Base-by-base conservation (phyloP, 2,329 filamentous ascomycete species). In the Microdochium bolleyi region DNA sequence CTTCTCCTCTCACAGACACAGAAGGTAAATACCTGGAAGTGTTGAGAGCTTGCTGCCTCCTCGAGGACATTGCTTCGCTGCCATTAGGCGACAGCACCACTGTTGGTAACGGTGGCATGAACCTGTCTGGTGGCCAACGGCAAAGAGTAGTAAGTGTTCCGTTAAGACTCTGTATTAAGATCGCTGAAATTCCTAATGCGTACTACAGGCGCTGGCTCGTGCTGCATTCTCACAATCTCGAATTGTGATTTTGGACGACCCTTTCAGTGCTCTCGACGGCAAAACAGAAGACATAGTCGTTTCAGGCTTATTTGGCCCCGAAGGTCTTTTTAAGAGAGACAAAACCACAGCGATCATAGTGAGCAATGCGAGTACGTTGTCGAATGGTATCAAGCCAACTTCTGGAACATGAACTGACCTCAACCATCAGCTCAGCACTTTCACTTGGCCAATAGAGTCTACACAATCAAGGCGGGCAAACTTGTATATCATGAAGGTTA, bases 161-260 rank as follows among this genome's bases (percentile, higher is more conserved):
- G 46, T 67, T 44, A 1, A 24, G 3, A 7, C 14, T 41, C 37
- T 41, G 5, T 30, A n/a, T n/a, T n/a, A n/a, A n/a, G n/a, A n/a
- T n/a, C n/a, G n/a, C n/a, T n/a, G n/a, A n/a, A n/a, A n/a, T n/a
- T n/a, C n/a, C n/a, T n/a, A n/a, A n/a, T n/a, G n/a, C n/a, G n/a
- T 30, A 8, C 21, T 16, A 11, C 22, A 73, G 63, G 67, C 72
- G 2, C 60, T 79, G 1, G 76, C 77, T 3, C 66, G 77, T 16
- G 75, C 75, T 1, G 60, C 79, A 0, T 80, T 76, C 53, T 65
- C 70, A 1, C 56, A 64, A 9, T 63, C 60, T 7, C 58, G 67
- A 1, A 60, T 77, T 1, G 19, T 75, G 1, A 30, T 80, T 2
- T 58, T 79, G 1, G 76, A 80, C 52, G 75, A 79, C 51, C 61